These are phyloP conservation scores for Epichloe elymi DNA, from an alignment of 2,329 filamentous ascomycete species.

Conservation along the genomic window DNA sequence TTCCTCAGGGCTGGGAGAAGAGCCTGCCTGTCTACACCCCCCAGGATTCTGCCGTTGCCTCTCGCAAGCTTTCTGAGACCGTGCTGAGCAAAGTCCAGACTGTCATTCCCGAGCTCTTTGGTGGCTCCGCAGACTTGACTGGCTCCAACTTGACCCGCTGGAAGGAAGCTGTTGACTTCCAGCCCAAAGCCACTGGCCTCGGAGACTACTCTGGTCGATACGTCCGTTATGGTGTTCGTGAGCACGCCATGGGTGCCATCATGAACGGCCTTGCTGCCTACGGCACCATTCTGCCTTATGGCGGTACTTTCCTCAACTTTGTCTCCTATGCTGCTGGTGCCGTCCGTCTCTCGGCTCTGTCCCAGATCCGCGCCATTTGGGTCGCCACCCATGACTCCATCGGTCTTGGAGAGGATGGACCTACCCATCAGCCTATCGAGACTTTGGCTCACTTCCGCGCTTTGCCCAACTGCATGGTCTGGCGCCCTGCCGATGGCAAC, in stretches of 20 bases:
- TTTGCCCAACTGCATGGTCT: constrained; percentile 97
- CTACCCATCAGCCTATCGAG: constrained; percentile 98
- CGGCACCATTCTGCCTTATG: constrained; percentile 85
- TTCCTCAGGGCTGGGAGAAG: constrained; percentile 96
- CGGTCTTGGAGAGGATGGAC: constrained; percentile 95
- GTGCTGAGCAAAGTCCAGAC: constrained; percentile 81
- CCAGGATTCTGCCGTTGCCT: constrained; percentile 70
- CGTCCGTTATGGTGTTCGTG: constrained; percentile 81
- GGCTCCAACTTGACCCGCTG: constrained; percentile 97
- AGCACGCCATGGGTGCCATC: constrained; percentile 85
- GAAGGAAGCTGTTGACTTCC: constrained; percentile 96
- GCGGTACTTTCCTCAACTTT: constrained; percentile 98
- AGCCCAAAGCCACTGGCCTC: constrained; percentile 73
- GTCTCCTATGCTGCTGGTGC: constrained; percentile 94
- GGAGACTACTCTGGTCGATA: constrained; percentile 89
- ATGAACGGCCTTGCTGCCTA: constrained; percentile 94
- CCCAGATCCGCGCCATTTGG: constrained; percentile 84
- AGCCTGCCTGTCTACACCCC: constrained; percentile 79
- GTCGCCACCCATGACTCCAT: constrained; percentile 98
- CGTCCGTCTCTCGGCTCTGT: constrained; percentile 85
- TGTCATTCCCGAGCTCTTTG: constrained; percentile 77
- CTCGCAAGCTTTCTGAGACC: constrained; percentile 90
- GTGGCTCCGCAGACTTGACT: constrained; percentile 94
- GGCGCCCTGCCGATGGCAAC: constrained; percentile 96
- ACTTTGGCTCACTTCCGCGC: constrained; percentile 97